phyloP scores from a whole-genome alignment of 306 rosid species.

The Prunus mira region DNA sequence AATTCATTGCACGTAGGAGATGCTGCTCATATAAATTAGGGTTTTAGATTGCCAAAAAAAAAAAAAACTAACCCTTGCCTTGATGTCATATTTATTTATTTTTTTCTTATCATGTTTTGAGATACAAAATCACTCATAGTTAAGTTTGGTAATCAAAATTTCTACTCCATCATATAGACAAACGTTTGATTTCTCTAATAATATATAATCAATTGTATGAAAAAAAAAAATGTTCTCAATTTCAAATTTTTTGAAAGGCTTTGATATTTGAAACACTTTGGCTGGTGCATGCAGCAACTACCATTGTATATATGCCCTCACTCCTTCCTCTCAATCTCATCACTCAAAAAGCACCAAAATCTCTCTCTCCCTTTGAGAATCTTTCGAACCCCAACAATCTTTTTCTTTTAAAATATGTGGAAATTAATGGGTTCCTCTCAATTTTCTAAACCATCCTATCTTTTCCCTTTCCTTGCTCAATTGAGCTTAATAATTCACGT shows the following conservation, averaged over 20 bases:
- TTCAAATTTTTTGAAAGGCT: too few species aligned
- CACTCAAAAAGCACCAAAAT: background rate
- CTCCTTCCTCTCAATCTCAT: background rate
- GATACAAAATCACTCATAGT: too few species aligned
- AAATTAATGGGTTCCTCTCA: constrained; percentile 15
- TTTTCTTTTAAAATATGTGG: too few species aligned
- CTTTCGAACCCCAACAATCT: background rate
- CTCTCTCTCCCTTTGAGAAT: background rate
- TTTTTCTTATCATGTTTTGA: too few species aligned
- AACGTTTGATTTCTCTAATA: too few species aligned
- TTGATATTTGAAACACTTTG: background rate
- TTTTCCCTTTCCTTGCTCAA: background rate
- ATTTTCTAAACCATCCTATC: background rate
- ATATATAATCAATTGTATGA: too few species aligned
- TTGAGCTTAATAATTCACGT: background rate
- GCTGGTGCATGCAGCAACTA: constrained; percentile 20
- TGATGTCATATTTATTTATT: background rate
- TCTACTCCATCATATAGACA: too few species aligned
- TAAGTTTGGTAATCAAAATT: too few species aligned
- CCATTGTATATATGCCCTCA: constrained; percentile 15
- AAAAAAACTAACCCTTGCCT: background rate
- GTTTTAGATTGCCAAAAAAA: background rate
- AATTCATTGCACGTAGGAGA: background rate
- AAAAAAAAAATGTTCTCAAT: too few species aligned
- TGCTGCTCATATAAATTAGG: background rate